phyloP scores from a whole-genome alignment of 2,329 filamentous ascomycete species.

The Talaromyces sp. region DNA sequence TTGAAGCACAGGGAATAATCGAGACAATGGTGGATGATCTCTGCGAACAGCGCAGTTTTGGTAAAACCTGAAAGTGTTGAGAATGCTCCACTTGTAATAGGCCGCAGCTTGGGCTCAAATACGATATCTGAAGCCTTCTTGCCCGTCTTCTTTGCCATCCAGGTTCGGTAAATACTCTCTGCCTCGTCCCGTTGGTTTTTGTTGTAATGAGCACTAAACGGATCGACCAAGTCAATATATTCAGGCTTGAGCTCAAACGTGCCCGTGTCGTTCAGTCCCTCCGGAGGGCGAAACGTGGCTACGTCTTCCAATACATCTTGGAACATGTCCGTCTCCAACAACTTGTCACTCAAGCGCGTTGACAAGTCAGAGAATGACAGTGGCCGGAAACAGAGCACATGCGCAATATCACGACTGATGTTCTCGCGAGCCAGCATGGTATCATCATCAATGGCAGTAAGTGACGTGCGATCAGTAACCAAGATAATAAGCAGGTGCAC shows the following conservation, averaged over 20 bases:
- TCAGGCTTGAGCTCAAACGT: conserved; percentile 88
- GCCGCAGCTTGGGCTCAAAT: conserved; percentile 77
- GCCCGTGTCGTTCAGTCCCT: conserved; percentile 86
- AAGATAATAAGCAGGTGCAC: conserved; percentile 87
- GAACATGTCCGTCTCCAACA: conserved; percentile 84
- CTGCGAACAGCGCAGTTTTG: conserved; percentile 75
- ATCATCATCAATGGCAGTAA: conserved; percentile 42
- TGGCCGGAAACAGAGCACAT: conserved; percentile 93
- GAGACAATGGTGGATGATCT: conserved; percentile 83
- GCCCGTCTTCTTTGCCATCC: conserved; percentile 81
- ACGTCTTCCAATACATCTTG: conserved; percentile 78
- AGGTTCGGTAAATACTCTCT: conserved; percentile 79
- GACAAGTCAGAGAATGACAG: conserved; percentile 90
- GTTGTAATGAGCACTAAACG: conserved; percentile 91
- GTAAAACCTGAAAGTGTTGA: conserved; percentile 72
- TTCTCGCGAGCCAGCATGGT: conserved; percentile 56
- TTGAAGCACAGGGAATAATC: conserved; percentile 70
- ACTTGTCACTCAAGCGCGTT: conserved; percentile 77
- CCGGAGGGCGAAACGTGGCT: conserved; percentile 81
- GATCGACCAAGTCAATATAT: conserved; percentile 82
- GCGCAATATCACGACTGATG: conserved; percentile 83
- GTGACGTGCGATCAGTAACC: conserved; percentile 77
- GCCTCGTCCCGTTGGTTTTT: conserved; percentile 97
- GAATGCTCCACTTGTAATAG: conserved; percentile 73
- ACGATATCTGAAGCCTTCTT: conserved; percentile 77